These are phyloP conservation scores for Guillardia theta DNA, from an alignment of 78 protist genomes.

Conservation along the genomic window DNA sequence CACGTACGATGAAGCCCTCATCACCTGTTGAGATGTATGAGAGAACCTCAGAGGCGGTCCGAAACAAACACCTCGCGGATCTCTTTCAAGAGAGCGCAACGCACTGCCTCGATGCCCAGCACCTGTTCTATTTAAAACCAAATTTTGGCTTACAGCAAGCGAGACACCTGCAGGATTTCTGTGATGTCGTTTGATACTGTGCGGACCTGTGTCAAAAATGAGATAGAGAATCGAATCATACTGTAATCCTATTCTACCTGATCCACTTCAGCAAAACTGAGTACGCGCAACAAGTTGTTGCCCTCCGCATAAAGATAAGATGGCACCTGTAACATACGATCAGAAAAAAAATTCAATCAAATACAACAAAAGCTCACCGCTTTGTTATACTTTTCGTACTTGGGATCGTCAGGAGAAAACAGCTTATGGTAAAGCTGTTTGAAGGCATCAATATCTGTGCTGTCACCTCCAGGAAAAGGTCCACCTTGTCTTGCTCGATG, in stretches of 20 bases:
- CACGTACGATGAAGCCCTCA: constrained; percentile 74
- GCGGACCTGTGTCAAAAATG: too few relatives aligned
- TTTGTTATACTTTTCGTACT: background rate
- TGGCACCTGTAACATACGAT: background rate
- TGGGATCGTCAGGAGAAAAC: constrained; percentile 29
- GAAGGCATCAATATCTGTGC: too few relatives aligned
- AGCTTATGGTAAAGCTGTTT: background rate
- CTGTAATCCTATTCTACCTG: too few relatives aligned
- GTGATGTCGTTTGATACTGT: constrained; percentile 89
- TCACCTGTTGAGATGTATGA: background rate
- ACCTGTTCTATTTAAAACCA: too few relatives aligned
- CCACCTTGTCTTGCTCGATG: constrained; percentile 40
- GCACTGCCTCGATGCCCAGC: constrained; percentile 98
- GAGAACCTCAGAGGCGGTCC: constrained; percentile 72
- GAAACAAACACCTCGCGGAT: constrained; percentile 82
- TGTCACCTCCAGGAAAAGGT: too few relatives aligned
- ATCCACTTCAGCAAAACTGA: constrained; percentile 58
- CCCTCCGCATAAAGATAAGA: constrained; percentile 62
- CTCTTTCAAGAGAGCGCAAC: constrained; percentile 84
- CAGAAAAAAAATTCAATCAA: too few relatives aligned
- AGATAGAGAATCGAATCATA: too few relatives aligned
- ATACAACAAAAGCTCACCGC: too few relatives aligned
- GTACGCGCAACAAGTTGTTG: constrained; percentile 74
- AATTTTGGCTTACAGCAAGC: too few relatives aligned
- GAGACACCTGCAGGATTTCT: background rate